Evolutionary conservation across 2,329 filamentous ascomycete genomes (phyloP).

Genomic region (Seiridium unicorne): DNA sequence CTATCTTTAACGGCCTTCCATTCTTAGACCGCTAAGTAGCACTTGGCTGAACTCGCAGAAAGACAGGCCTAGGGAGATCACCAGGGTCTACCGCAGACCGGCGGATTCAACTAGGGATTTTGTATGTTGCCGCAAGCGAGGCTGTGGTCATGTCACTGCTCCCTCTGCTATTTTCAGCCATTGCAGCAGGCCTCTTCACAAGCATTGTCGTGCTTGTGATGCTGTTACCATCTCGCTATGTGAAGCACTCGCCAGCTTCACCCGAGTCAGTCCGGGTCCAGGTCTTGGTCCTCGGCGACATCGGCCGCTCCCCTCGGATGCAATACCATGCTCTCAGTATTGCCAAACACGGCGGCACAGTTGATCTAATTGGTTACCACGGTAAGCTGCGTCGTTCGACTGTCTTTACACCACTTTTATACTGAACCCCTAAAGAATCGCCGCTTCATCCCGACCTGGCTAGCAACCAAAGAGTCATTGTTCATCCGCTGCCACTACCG

Average conservation of each 20-base stretch:
- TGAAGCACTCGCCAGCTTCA: conserved; percentile 29
- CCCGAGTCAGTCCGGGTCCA: conserved; percentile 52
- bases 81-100: no score
- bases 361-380: conserved; percentile 85
- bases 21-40: background rate
- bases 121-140: background rate
- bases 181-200: conserved; percentile 22
- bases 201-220: conserved; percentile 28
- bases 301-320: conserved; percentile 95
- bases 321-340: conserved; percentile 96
- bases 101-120: background rate
- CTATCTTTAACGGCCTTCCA: background rate
- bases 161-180: conserved; percentile 11
- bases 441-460: conserved; percentile 76
- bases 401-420: background rate
- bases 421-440: conserved; percentile 56
- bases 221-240: conserved; percentile 34
- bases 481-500: conserved; percentile 68
- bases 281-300: conserved; percentile 89
- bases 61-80: background rate
- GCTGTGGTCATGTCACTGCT: conserved; percentile 18
- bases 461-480: conserved; percentile 64
- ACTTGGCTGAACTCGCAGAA: no score
- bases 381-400: conserved; percentile 45
- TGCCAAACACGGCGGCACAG: conserved; percentile 74